phyloP scores from a whole-genome alignment of 352 stramenopile genomes.

The Globisporangium canariense region DNA sequence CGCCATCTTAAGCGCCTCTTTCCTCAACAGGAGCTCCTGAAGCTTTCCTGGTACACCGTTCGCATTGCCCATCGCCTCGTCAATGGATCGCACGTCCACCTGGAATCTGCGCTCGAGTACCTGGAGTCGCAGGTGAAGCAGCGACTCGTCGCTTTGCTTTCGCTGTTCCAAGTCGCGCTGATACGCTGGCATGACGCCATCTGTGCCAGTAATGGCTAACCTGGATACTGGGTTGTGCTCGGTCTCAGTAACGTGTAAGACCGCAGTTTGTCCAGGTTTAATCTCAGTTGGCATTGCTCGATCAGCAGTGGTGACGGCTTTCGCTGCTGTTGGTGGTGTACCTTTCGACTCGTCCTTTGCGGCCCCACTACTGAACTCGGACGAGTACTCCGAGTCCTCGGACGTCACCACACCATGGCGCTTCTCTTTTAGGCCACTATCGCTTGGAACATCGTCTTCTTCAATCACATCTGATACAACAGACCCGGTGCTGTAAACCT shows the following conservation, averaged over 20 bases:
- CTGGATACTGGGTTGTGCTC: background rate
- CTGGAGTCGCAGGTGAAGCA: slow-evolving; percentile 43
- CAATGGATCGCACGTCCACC: slow-evolving; percentile 26
- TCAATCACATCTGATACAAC: background rate
- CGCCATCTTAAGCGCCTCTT: slow-evolving; percentile 37
- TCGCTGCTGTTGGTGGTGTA: background rate
- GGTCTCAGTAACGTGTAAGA: background rate
- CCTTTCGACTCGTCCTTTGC: background rate
- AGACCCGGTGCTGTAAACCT: background rate
- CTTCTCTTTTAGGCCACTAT: background rate
- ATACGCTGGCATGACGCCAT: slow-evolving; percentile 27
- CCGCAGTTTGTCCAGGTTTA: background rate
- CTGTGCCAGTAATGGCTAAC: background rate
- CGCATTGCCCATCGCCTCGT: slow-evolving; percentile 7
- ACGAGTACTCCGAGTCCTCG: background rate
- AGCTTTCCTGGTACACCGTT: background rate
- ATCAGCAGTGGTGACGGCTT: background rate
- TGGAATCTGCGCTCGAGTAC: slow-evolving; percentile 38
- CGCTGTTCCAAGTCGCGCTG: slow-evolving; percentile 43
- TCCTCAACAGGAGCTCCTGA: slow-evolving; percentile 21
- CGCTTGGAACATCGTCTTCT: slow-evolving; percentile 1
- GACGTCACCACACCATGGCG: background rate
- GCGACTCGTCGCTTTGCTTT: slow-evolving; percentile 44
- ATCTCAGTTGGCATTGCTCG: background rate
- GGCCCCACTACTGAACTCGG: background rate